Evolutionary conservation across 305 asterid species (phyloP).

Genomic region (Caryopteris hybrid): DNA sequence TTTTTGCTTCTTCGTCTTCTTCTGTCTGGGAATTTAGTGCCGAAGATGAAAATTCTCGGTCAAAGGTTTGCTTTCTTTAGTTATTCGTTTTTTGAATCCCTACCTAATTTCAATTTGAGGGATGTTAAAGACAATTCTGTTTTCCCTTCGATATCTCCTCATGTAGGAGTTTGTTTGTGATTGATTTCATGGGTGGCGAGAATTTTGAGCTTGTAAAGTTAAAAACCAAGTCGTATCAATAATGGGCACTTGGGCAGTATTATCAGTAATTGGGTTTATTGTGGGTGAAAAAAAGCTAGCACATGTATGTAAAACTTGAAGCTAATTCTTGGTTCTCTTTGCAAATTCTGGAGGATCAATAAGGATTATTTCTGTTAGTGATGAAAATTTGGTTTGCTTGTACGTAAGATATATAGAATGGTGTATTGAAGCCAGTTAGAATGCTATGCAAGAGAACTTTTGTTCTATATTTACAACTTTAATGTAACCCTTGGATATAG

Average conservation of each 20-base stretch:
- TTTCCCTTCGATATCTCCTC: background rate
- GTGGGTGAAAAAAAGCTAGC: background rate
- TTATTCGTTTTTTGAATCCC: background rate
- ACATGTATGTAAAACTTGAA: background rate
- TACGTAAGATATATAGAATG: background rate
- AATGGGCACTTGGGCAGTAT: too few relatives aligned
- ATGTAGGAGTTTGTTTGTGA: too few relatives aligned
- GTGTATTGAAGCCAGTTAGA: background rate
- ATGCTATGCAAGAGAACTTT: background rate
- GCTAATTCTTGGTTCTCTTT: too few relatives aligned
- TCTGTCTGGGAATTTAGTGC: constrained; percentile 32
- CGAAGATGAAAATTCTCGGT: constrained; percentile 34
- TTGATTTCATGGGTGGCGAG: too few relatives aligned
- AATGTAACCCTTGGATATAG: background rate
- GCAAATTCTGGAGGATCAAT: too few relatives aligned
- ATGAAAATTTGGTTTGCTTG: background rate
- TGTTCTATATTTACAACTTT: background rate
- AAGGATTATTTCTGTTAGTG: background rate
- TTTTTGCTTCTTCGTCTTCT: constrained; percentile 41
- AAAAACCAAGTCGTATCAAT: background rate
- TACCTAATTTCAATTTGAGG: background rate
- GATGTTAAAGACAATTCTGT: background rate
- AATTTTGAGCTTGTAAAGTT: constrained; percentile 7
- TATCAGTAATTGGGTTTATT: background rate
- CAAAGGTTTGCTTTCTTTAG: constrained; percentile 40